Percentiles rank a stretch among this genome's conserved stretches.
phyloP scores from a whole-genome alignment of 2,329 filamentous ascomycete genomes.

The Fusarium compactum region DNA sequence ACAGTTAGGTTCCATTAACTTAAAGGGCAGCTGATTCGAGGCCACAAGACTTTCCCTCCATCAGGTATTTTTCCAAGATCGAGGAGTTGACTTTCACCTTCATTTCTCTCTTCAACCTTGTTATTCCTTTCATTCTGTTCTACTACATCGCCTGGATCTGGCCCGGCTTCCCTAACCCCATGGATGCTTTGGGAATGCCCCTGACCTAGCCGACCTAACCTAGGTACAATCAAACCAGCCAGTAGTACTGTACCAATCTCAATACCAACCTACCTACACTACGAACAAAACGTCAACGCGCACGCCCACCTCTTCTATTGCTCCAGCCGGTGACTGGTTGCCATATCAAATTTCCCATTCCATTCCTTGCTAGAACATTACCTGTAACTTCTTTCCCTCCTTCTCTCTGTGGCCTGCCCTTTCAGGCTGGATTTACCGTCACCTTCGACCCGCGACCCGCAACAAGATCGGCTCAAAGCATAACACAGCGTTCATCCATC shows the following conservation, averaged over 20 bases:
- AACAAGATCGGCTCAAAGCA: conserved; percentile 21
- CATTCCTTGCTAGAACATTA: conserved; percentile 8
- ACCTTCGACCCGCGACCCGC: conserved; percentile 27
- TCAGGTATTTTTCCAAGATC: background rate
- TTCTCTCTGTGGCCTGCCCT: conserved; percentile 8
- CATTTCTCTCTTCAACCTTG: background rate
- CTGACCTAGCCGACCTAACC: conserved; percentile 15
- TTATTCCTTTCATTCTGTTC: background rate
- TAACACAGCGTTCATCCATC: background rate
- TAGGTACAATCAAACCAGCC: background rate
- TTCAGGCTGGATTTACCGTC: conserved; percentile 23
- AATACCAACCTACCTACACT: conserved; percentile 10
- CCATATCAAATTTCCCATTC: conserved; percentile 26
- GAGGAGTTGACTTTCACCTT: background rate
- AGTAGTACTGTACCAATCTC: background rate
- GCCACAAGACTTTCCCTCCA: conserved; percentile 26
- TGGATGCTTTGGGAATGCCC: conserved; percentile 16
- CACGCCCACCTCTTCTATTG: conserved; percentile 17
- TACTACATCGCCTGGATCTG: conserved; percentile 5
- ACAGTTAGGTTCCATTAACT: background rate
- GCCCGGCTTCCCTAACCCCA: conserved; percentile 11
- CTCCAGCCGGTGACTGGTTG: conserved; percentile 37
- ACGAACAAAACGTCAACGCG: conserved; percentile 20
- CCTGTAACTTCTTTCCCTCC: conserved; percentile 2
- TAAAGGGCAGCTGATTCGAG: conserved; percentile 20